A percentile compares a stretch with the other conserved stretches of the same genome.
phyloP scores from a whole-genome alignment of 2,329 filamentous ascomycete species.

The Mariannaea elegans region DNA sequence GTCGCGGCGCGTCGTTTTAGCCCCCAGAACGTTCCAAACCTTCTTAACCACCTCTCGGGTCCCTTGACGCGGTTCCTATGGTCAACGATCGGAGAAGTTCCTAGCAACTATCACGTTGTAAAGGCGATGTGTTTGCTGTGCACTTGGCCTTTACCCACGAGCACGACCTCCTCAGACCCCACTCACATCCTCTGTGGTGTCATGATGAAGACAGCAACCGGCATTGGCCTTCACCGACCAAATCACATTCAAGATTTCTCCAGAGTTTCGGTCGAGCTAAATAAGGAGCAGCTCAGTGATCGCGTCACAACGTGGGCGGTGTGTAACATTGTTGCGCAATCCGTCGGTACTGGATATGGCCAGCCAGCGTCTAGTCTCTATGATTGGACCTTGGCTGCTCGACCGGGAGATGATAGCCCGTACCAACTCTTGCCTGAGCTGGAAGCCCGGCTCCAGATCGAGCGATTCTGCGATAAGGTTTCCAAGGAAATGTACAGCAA shows the following conservation, averaged over 20 bases:
- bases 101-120: conserved; percentile 81
- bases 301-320: conserved; percentile 84
- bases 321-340: conserved; percentile 85
- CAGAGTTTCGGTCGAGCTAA: conserved; percentile 75
- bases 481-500: conserved; percentile 84
- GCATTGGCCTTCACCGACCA: conserved; percentile 82
- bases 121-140: conserved; percentile 83
- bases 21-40: conserved; percentile 61
- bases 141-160: conserved; percentile 85
- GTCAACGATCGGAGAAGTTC: conserved; percentile 79
- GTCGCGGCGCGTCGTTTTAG: conserved; percentile 78
- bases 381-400: conserved; percentile 75
- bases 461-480: conserved; percentile 79
- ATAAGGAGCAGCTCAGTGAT: conserved; percentile 81
- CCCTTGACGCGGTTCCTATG: conserved; percentile 77
- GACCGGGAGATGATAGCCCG: conserved; percentile 67
- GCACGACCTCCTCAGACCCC: conserved; percentile 80
- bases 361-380: conserved; percentile 82
- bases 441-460: conserved; percentile 74
- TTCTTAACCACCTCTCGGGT: conserved; percentile 74
- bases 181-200: conserved; percentile 84
- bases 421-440: conserved; percentile 69
- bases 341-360: conserved; percentile 83
- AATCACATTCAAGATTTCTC: conserved; percentile 87
- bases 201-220: conserved; percentile 88